A percentile compares a stretch with the other conserved stretches of the same genome.
phyloP scores from a whole-genome alignment of 2,329 filamentous ascomycete genomes.

The Aulographum hederae region DNA sequence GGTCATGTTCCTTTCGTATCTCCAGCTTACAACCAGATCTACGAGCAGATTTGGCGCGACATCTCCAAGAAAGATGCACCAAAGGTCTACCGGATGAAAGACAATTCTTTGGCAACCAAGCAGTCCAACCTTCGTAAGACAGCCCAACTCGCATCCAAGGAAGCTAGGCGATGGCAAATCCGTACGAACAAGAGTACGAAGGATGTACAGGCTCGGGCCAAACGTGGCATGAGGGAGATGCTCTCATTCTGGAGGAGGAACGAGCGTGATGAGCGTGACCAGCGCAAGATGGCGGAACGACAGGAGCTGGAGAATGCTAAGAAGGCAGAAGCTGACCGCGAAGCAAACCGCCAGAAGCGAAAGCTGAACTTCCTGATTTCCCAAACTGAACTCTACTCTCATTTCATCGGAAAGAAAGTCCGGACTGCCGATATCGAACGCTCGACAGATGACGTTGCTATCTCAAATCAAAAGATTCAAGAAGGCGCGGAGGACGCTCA shows the following conservation, averaged over 20 bases:
- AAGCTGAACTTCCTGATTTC: slow-evolving; percentile 99
- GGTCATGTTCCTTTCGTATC: slow-evolving; percentile 47
- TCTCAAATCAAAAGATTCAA: slow-evolving; percentile 30
- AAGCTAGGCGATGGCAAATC: slow-evolving; percentile 91
- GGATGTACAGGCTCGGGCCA: slow-evolving; percentile 88
- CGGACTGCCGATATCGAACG: slow-evolving; percentile 91
- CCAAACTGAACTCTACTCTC: slow-evolving; percentile 94
- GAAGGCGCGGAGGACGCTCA: slow-evolving; percentile 20
- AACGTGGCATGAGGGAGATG: slow-evolving; percentile 98
- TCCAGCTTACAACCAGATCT: slow-evolving; percentile 91
- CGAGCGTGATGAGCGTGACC: slow-evolving; percentile 87
- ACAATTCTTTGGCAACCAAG: slow-evolving; percentile 69
- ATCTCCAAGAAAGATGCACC: slow-evolving; percentile 84
- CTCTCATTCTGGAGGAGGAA: slow-evolving; percentile 99
- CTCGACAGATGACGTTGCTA: slow-evolving; percentile 62
- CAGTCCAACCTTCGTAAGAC: slow-evolving; percentile 97
- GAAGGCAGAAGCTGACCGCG: slow-evolving; percentile 90
- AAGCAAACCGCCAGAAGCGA: slow-evolving; percentile 91
- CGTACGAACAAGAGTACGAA: slow-evolving; percentile 98
- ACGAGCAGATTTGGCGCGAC: slow-evolving; percentile 93
- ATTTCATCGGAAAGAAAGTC: slow-evolving; percentile 99
- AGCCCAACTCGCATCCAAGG: slow-evolving; percentile 87
- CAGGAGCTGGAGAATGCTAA: slow-evolving; percentile 94
- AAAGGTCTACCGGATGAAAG: slow-evolving; percentile 79
- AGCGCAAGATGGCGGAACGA: slow-evolving; percentile 83